Evolutionary conservation across 768 basidiomycete genomes (phyloP), one percentile per base, ranked within the genome.

Genomic region (Lactifluus echinatus): DNA sequence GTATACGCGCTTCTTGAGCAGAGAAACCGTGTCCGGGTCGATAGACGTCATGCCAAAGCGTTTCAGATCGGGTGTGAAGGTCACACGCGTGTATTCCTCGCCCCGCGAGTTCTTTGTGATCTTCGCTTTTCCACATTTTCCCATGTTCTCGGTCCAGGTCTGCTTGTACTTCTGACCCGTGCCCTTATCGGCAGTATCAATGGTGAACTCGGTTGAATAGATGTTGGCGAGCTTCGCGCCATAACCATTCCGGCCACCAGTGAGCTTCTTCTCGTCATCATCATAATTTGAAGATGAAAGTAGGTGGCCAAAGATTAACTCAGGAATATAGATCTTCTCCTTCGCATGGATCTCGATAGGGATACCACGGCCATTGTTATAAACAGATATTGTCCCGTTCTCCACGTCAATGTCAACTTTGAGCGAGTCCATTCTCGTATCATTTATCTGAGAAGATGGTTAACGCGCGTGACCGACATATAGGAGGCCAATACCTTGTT

Each of bases 181-280:
- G 53, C 84, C 84, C 73, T 85, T 90, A 74, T 94, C 89, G 2
- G 93, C 94, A 2, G 96, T 99, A 65, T 99, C 96, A 65, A 99
- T 79, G 10, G 85, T 92, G 72, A 99, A 99, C 69, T 95, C 89
- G 61, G 80, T 85, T 2, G 96, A 99, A 75, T 98, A 99, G 63
- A 97, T 96, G 73, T 99, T 98, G 52, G 96, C 88, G 40, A 99
- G 79, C 69, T 99, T 99, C 51, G 96, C 96, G 65, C 96, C 96
- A 66, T 92, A 98, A 67, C 96, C 96, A 66, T 99, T 99, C 66
- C 96, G 84, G 70, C 96, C 96, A 72, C 96, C 96, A 0, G 93
- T 97, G 48, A 98, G 79, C 73, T 96, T 97, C 80, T 93, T 96
- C 75, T 99, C 94, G 70, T 93, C 88, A 65, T 99, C 96, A 70